Evolutionary conservation across 805 yeast species (phyloP), one percentile per base, ranked within the genome.

Genomic region (Wickerhamomyces queroliae): DNA sequence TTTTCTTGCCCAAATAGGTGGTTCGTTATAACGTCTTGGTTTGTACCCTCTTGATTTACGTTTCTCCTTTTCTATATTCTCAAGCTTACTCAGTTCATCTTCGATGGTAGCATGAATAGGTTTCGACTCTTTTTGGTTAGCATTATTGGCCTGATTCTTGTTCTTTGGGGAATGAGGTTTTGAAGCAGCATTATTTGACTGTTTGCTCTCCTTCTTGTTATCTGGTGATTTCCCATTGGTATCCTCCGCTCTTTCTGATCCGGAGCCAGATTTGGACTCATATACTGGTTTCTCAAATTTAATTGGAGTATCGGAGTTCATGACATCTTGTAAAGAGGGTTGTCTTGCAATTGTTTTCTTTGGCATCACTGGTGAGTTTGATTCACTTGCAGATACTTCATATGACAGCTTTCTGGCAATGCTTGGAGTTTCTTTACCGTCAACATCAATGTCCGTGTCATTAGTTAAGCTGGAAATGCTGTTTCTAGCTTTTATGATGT

Each of bases 1-100:
- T 50, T 78, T 82, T 46, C 72, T 81, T 0, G 96, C 95, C 95
- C 95, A 89, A 5, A 78, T 68, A 5, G 96, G 96, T 4, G 84
- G 84, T 34, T 63, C 67, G 12, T 61, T 60, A 58, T 83, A 83
- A 48, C 84, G 63, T 40, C 61, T 72, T 2, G 93, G 90, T 59
- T 81, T 80, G 3, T 48, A 41, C 7, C 51, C 44, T 24, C 51
- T 47, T 7, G 32, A 23, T 4, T 33, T 35, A 25, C 58, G 50
- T 16, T 52, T 53, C 36, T 52, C 60, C 36, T 46, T 56, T 33
- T 59, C 50, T 13, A 57, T 47, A 32, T 53, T 40, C 25, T 39
- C 39, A 7, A 43, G 29, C 21, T 22, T 22, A 8, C 12, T 29
- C 34, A 45, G 23, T 36, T 30, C 36, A 10, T 23, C 23, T n/a